These are phyloP conservation scores for Bacterosira constricta DNA, from an alignment of 108 stramenopile species.

Conservation along the genomic window DNA sequence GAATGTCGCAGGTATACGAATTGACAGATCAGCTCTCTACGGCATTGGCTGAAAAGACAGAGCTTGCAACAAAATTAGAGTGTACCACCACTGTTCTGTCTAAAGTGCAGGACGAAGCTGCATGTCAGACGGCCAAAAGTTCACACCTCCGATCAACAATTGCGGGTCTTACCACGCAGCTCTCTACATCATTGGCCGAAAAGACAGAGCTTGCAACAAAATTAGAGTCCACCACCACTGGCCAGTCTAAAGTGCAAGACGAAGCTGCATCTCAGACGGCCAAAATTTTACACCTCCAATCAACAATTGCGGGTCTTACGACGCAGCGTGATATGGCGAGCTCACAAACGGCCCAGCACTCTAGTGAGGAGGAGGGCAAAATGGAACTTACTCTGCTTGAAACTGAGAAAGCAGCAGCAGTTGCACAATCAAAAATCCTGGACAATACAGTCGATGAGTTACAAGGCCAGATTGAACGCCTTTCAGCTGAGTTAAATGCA, in stretches of 20 bases:
- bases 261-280: too few relatives aligned
- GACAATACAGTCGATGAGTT: neutral
- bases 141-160: neutral
- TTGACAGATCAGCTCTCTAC: neutral
- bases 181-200: neutral
- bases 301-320: neutral
- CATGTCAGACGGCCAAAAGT: too few relatives aligned
- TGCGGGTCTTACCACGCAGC: neutral
- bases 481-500: neutral
- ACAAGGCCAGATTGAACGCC: neutral
- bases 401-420: neutral
- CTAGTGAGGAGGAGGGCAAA: neutral
- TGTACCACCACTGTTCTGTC: too few relatives aligned
- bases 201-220: neutral
- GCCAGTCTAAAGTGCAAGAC: neutral
- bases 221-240: neutral
- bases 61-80: neutral
- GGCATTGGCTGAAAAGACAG: neutral
- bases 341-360: neutral
- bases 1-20: conserved; percentile 1
- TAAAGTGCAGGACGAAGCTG: too few relatives aligned
- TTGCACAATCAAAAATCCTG: neutral
- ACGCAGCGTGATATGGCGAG: neutral
- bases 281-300: neutral
- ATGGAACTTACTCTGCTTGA: neutral